Evolutionary conservation across 75 land plant genomes (phyloP).

Genomic region (Cunninghamia lanceolata): DNA sequence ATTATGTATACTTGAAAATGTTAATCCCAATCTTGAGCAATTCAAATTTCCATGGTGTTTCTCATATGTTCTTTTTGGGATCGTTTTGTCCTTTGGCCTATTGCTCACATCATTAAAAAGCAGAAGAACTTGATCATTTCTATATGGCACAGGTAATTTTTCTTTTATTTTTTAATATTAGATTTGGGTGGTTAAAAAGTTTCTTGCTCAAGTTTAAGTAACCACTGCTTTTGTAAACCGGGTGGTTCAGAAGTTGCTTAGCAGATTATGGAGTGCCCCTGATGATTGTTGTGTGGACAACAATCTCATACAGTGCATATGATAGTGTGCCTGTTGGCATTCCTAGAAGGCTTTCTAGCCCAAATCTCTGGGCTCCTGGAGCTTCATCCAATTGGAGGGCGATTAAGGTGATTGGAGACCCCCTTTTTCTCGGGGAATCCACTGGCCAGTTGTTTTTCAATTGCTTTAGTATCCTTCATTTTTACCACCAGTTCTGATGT

Average conservation of each 20-base stretch:
- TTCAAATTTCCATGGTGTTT: slow-evolving; percentile 79
- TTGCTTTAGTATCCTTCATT: too few species aligned
- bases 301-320: slow-evolving; percentile 61
- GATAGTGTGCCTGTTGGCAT: slow-evolving; percentile 51
- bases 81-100: slow-evolving; percentile 83
- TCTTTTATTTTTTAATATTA: too few species aligned
- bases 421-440: too few species aligned
- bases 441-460: too few species aligned
- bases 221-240: too few species aligned
- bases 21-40: slow-evolving; percentile 31
- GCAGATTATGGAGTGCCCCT: slow-evolving; percentile 92
- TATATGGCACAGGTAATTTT: too few species aligned
- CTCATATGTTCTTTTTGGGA: slow-evolving; percentile 88
- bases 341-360: slow-evolving; percentile 67
- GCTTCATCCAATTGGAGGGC: slow-evolving; percentile 70
- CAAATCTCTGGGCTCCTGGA: slow-evolving; percentile 73
- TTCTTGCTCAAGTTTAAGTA: too few species aligned
- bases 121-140: slow-evolving; percentile 81
- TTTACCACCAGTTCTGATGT: too few species aligned
- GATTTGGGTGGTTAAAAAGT: too few species aligned
- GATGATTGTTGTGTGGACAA: slow-evolving; percentile 89
- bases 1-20: slow-evolving; percentile 61
- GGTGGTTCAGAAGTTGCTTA: slow-evolving; percentile 66
- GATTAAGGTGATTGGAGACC: too few species aligned
- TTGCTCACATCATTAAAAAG: slow-evolving; percentile 33